These are phyloP conservation scores for Alternaria arbusti DNA, from an alignment of 2,329 filamentous ascomycete genomes.

Conservation along the genomic window DNA sequence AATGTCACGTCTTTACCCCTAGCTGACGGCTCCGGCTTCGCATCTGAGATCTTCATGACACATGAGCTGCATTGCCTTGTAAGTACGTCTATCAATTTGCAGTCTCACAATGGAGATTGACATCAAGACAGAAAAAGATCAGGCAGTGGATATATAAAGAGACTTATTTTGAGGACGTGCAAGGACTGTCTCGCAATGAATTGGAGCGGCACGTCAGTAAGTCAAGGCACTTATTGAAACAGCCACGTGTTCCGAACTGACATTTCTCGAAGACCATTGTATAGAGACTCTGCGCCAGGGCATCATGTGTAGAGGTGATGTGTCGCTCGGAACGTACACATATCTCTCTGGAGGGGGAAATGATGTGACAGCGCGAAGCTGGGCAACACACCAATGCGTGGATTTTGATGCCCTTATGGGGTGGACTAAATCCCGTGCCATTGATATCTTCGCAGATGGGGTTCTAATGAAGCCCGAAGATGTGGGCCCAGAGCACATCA, in stretches of 20 bases:
- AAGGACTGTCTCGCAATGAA: background rate
- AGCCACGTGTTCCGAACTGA: background rate
- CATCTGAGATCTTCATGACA: background rate
- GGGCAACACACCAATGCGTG: background rate
- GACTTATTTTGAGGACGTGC: background rate
- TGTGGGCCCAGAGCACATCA: background rate
- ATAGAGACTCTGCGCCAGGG: background rate
- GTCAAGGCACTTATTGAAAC: background rate
- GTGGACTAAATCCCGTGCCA: background rate
- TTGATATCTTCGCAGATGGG: background rate
- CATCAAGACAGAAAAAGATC: background rate
- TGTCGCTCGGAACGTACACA: background rate
- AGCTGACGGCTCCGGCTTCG: background rate
- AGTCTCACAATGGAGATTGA: no score
- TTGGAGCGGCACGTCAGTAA: background rate
- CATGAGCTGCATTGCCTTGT: constrained; percentile 2
- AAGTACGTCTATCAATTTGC: no score
- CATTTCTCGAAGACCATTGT: background rate
- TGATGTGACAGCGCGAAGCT: background rate
- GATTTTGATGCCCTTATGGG: background rate
- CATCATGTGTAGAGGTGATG: background rate
- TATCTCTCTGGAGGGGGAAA: background rate
- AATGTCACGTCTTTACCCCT: background rate
- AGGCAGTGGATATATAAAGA: background rate
- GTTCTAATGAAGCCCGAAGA: background rate